Evolutionary conservation across 2,329 filamentous ascomycete species (phyloP), one percentile per base, ranked within the genome.

Genomic region (Colletotrichum ledebouriae): DNA sequence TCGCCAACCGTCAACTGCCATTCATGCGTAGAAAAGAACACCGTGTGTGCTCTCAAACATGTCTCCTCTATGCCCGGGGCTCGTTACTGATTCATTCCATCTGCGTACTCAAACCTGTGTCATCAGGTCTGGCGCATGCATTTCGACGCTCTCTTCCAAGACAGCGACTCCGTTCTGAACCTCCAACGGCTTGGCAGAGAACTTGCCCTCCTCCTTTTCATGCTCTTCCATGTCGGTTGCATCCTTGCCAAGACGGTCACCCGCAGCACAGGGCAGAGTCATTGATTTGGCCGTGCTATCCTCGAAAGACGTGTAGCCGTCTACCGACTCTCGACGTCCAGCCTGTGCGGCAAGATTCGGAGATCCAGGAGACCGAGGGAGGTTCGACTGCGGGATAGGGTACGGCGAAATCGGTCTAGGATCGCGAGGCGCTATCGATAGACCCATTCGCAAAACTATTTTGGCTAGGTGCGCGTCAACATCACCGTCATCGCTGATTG

Each of bases 111-210:
- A 78, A 15, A 70, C 69, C 41, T 77, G 72, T 22, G 79, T 81
- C 44, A 84, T 74, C 20, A 85, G 71, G 72, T 86, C 84, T 3
- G 83, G 77, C 34, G 81, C 74, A 17, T 83, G 81, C 37, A 80
- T 76, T 69, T 83, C 82, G 15, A 87, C 81, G 49, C 83, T 85
- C 73, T 89, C 87, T 73, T 90, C 87, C 3, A 84, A 83, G 29
- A 90, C 74, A 1, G 86, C 86, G 4, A 89, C 79, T 2, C 87
- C 87, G 15, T 83, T 80, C 4, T 80, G 78, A 1, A 88, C 83
- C 34, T 84, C 80, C 2, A 87, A 74, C 46, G 81, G 79, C 25
- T 81, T 78, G 41, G 78, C 76, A 4, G 78, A 78, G 68, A 81
- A 81, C 13, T 63, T 68, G 3, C 75, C 76, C 44, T 77, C 73